phyloP scores from a whole-genome alignment of 306 rosid genomes.

The Vigna hirtella region DNA sequence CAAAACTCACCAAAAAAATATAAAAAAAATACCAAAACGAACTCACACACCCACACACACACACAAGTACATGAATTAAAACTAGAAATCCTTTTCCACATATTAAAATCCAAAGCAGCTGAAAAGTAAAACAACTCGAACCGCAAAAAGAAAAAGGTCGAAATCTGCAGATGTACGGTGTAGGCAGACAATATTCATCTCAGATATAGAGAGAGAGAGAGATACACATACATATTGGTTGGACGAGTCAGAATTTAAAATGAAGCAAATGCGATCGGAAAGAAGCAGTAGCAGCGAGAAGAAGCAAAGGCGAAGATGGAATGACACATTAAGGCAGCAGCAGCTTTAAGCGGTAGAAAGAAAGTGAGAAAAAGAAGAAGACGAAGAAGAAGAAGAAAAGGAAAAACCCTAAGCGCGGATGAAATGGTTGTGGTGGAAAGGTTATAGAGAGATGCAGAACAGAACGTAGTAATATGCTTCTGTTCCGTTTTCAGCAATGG shows the following conservation, averaged over 20 bases:
- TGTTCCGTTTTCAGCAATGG: slow-evolving; percentile 59
- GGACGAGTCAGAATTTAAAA: background rate
- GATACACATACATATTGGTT: background rate
- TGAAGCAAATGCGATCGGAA: slow-evolving; percentile 41
- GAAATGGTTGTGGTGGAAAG: slow-evolving; percentile 7
- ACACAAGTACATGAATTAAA: background rate
- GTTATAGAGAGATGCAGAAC: slow-evolving; percentile 17
- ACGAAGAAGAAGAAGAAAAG: background rate
- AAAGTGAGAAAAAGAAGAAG: background rate
- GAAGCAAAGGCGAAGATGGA: slow-evolving; percentile 28
- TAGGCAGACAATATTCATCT: slow-evolving; percentile 3
- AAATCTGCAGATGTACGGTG: slow-evolving; percentile 26
- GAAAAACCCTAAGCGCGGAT: slow-evolving; percentile 53
- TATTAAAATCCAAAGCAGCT: slow-evolving; percentile 16
- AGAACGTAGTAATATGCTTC: slow-evolving; percentile 14
- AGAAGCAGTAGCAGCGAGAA: slow-evolving; percentile 48
- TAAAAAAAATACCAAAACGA: background rate
- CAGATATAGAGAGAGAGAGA: background rate
- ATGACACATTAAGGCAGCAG: slow-evolving; percentile 34
- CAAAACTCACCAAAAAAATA: slow-evolving; percentile 15
- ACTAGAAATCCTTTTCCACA: slow-evolving; percentile 5
- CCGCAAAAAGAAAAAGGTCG: slow-evolving; percentile 9
- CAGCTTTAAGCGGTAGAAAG: background rate
- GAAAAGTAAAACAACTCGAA: slow-evolving; percentile 21
- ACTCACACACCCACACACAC: background rate